phyloP scores from a whole-genome alignment of 1,284 basidiomycete genomes.

The Sanghuangporus sanghuang region DNA sequence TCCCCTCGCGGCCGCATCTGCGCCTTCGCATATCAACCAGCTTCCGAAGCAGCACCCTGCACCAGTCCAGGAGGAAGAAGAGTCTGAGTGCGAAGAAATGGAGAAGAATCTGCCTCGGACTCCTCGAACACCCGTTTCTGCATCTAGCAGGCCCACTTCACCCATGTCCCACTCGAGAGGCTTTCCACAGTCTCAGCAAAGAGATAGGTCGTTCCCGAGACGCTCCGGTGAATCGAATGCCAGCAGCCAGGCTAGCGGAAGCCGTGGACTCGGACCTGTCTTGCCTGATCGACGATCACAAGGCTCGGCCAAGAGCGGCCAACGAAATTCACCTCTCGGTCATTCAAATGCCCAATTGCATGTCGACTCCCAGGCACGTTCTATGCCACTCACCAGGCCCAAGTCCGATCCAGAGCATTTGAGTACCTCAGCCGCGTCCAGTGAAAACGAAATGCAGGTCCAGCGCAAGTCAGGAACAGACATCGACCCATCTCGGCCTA shows the following conservation, averaged over 20 bases:
- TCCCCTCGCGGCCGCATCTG: conserved; percentile 8
- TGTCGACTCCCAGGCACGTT: not conserved
- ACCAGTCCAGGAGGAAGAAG: conserved; percentile 25
- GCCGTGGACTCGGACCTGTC: not conserved
- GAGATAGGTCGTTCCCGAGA: conserved; percentile 4
- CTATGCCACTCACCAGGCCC: not conserved
- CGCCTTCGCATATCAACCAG: conserved; percentile 21
- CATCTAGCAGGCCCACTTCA: conserved; percentile 19
- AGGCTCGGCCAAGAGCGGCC: not conserved
- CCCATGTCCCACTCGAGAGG: not conserved
- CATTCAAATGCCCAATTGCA: not conserved
- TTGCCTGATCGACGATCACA: not conserved
- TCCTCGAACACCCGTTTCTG: conserved; percentile 41
- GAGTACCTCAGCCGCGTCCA: not conserved
- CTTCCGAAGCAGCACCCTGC: conserved; percentile 24
- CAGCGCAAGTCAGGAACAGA: not conserved
- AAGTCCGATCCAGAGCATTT: not conserved
- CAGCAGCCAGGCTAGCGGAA: conserved; percentile 2
- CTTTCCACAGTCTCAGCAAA: not conserved
- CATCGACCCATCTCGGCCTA: not conserved
- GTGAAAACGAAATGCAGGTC: not conserved
- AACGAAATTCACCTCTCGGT: conserved; percentile 5
- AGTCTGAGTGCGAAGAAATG: conserved; percentile 25
- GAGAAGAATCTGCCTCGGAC: conserved; percentile 45
- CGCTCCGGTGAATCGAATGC: conserved; percentile 1